A percentile compares a stretch with the other conserved stretches of the same genome.
phyloP scores from a whole-genome alignment of 2,329 filamentous ascomycete genomes.

The Tolypocladium inflatum region DNA sequence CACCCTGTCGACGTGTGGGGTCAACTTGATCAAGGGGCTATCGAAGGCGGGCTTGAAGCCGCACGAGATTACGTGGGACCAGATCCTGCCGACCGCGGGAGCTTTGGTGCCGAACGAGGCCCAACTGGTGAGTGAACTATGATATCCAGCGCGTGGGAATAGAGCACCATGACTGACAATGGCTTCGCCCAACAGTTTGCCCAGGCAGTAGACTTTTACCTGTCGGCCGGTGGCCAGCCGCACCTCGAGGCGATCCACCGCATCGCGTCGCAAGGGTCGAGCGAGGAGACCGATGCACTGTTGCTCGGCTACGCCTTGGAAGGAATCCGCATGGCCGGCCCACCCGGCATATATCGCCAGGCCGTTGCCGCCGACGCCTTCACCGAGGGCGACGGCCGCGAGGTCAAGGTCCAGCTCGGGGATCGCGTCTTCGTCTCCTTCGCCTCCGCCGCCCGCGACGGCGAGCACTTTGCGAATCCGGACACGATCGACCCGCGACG shows the following conservation, averaged over 20 bases:
- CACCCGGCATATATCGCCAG: constrained; percentile 51
- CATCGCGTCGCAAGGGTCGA: constrained; percentile 44
- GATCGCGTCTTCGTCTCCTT: constrained; percentile 57
- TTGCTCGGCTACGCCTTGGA: constrained; percentile 65
- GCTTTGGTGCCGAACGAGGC: constrained; percentile 63
- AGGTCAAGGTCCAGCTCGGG: constrained; percentile 42
- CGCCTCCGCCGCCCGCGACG: constrained; percentile 44
- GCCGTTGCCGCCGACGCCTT: constrained; percentile 36
- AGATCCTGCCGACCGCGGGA: constrained; percentile 58
- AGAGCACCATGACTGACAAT: background rate
- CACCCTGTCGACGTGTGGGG: constrained; percentile 53
- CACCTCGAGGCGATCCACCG: constrained; percentile 52
- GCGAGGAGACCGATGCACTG: constrained; percentile 49
- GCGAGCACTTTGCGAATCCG: constrained; percentile 50
- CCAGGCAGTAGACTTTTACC: constrained; percentile 64
- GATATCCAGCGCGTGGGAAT: no score
- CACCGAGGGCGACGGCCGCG: constrained; percentile 39
- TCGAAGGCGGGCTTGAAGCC: constrained; percentile 52
- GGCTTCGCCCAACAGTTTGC: constrained; percentile 41
- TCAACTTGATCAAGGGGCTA: constrained; percentile 54
- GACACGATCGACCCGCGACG: constrained; percentile 52
- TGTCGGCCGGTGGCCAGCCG: constrained; percentile 43
- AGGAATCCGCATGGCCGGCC: constrained; percentile 58
- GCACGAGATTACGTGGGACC: constrained; percentile 60
- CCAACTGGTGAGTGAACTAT: constrained; percentile 42